Evolutionary conservation across 2,329 filamentous ascomycete genomes (phyloP).

Genomic region (Ceratocystis colombiana): DNA sequence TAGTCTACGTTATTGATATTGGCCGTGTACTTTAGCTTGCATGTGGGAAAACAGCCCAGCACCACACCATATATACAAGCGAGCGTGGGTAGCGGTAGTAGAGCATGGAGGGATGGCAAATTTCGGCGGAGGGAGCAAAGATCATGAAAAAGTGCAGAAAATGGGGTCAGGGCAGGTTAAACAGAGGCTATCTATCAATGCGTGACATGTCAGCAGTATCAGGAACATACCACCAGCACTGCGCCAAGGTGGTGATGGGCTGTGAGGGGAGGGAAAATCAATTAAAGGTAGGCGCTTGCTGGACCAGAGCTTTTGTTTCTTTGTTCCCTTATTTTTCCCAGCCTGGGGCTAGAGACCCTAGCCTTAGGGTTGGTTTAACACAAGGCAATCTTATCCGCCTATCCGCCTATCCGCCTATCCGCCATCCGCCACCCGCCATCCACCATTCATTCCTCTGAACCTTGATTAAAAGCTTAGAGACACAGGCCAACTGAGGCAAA

Average conservation of each 20-base stretch:
- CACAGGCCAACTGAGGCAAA: background rate
- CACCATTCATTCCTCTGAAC: background rate
- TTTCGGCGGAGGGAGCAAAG: too few relatives aligned
- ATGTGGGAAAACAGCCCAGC: background rate
- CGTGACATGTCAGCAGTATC: too few relatives aligned
- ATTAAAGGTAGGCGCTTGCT: background rate
- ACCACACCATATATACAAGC: background rate
- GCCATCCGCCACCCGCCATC: slow-evolving; percentile 14
- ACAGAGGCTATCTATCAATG: too few relatives aligned
- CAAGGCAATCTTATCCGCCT: background rate
- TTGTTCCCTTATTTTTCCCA: too few relatives aligned
- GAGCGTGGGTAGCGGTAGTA: background rate
- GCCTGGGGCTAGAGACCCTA: background rate
- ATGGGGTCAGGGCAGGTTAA: too few relatives aligned
- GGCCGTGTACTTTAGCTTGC: background rate
- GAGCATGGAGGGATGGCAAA: background rate
- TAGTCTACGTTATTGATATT: background rate
- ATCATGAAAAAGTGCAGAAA: too few relatives aligned
- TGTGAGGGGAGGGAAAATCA: background rate
- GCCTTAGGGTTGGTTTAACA: background rate
- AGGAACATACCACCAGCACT: too few relatives aligned
- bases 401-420: slow-evolving; percentile 24
- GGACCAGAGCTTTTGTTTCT: too few relatives aligned
- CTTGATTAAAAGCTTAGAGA: background rate
- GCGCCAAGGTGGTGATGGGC: too few relatives aligned